Base-by-base conservation (phyloP, 2,329 filamentous ascomycete species). In the Pezicula rhizophila region DNA sequence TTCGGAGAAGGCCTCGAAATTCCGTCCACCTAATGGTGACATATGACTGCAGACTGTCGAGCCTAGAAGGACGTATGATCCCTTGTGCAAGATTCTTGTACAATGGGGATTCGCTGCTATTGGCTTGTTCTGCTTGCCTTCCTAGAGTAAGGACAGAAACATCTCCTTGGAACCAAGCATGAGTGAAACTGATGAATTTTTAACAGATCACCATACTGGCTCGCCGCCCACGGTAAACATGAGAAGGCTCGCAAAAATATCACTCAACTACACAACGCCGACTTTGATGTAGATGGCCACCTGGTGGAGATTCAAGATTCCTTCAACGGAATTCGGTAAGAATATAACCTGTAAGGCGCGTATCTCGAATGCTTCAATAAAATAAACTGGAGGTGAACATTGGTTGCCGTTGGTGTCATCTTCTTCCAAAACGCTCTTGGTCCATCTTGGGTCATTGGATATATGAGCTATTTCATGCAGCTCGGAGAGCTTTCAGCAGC, bases 101-200 rank as follows among this genome's bases (percentile, higher is more conserved):
- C 63, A 66, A 46, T 66, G 63, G 64, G 63, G 57, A 1, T 66
- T 62, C 39, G 58, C 58, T 4, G 59, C 47, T 15, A 46, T 62
- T 5, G 61, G 57, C 3, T 53, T 65, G 2, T 18, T 47, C 3
- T 54, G 65, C 12, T 48, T 67, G 3, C 64, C 65, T 8, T 66
- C 8, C 64, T 62, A 7, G 65, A 68, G 58, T 64, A 55, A 42
- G 46, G n/a, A 15, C 18, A 10, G 33, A 14, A 15, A 38, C n/a
- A 38, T 15, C 18, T 15, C 28, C 11, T 31, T 31, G 28, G 11
- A 31, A 31, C 8, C 7, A 17, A 8, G 35, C 8, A n/a, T 15
- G 4, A 38, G 3, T 4, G 10, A 15, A 15, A 20, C 35, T 38
- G 14, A 38, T 38, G 23, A 10, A 28, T 10, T 10, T 43, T 15